Base-by-base conservation (phyloP, 805 yeast species). In the Ogataea dorogensis region DNA sequence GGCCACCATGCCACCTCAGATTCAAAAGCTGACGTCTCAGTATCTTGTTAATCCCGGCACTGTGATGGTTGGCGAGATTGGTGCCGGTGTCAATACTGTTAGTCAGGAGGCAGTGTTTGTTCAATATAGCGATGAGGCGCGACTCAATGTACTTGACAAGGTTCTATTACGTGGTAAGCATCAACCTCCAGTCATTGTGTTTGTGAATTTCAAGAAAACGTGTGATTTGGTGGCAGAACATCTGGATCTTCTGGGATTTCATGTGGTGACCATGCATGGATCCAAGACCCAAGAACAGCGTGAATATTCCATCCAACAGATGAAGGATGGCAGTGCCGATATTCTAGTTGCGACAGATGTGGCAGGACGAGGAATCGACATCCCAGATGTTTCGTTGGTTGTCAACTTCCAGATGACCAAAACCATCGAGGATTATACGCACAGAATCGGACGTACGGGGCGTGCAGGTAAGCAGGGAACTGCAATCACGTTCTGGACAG, bases 381-480 rank as follows among this genome's bases (percentile, higher is more conserved):
- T 91, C n/a, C 81, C 87, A 1, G 73, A 85, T 48, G 95, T 91
- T 6, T 77, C 93, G 0, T 58, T 89, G 22, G 98, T 91, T 7
- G 59, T 93, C 14, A 93, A 91, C 58, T 89, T 73, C 54, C 96
- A 91, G 49, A 81, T 89, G 89, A 65, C 88, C 7, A 75, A 70
- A 44, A 68, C 70, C 21, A 74, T 88, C 28, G 96, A 88, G 44
- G 89, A 83, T 41, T 91, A 88, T 50, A 75, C 91, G 13, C 98
- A 91, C 61, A 73, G 98, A 54, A 82, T 91, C 33, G 98, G 98
- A 39, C 79, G 98, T 63, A 91, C 98, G 0, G 98, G 98, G 24
- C 76, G 98, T 59, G 97, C 96, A 0, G 98, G 97, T 0, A 77
- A 75, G 30, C 56, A 56, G 5, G 98, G 98, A 28, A 67, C 73